Base-by-base conservation (phyloP, 2,329 filamentous ascomycete species). In the Fusarium nanum region DNA sequence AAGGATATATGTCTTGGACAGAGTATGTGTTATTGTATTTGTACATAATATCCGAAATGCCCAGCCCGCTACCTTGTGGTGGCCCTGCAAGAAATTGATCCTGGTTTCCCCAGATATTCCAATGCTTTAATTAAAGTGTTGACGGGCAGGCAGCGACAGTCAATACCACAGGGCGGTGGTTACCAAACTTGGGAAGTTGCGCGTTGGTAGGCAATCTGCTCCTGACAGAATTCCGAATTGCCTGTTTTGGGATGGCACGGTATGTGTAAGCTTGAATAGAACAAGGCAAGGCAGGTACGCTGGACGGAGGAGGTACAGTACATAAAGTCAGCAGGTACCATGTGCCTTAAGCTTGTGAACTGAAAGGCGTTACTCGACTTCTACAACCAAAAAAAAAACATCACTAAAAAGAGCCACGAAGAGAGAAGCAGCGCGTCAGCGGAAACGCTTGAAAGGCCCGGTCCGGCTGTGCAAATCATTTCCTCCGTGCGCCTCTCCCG, bases 71-170 rank as follows among this genome's bases (percentile, higher is more conserved):
- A 41, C 22, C 49, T 41, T 25, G 23, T 13, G 50, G 49, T 65
- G 45, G 44, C 28, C 37, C 44, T 57, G 30, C 32, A 37, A 30
- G 22, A 53, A 16, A 65, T n/a, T n/a, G 30, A 69, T 53, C 42
- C 53, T 44, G 47, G 58, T 55, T 64, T 67, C 68, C 64, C 67
- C 68, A 60, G 67, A 68, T 49, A 53, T 44, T 34, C 25, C 34
- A 49, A 57, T 55, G 41, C 32, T 50, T 63, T 30, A 34, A 61
- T 32, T 65, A 30, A 30, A 61, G 25, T 60, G 23, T 40, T 32
- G 23, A 52, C 32, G 48, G 49, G 50, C 22, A 58, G 45, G 44
- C 22, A 41, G 45, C 45, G n/a, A 44, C 45, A 56, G 48, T 49
- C 23, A 40, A 46, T 40, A 45, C 23, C 20, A 25, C 28, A 28